Base-by-base conservation (phyloP, 2,329 filamentous ascomycete species). In the Cytospora paraplurivora region DNA sequence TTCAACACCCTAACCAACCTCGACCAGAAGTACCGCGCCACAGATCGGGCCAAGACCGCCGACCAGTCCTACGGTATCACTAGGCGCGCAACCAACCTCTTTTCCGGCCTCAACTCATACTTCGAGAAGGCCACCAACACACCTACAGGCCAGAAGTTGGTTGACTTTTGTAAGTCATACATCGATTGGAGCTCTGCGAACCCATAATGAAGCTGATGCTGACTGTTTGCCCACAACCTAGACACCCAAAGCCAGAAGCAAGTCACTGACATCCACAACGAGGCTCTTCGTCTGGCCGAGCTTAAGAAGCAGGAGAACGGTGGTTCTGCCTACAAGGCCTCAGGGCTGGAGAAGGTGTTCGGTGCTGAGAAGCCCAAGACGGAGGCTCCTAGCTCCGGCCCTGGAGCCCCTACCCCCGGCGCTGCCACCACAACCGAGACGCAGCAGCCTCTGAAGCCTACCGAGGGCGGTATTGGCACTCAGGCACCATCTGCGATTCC, bases 81-180 rank as follows among this genome's bases (percentile, higher is more conserved):
- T 61, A 83, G 88, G 70, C 90, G 89, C 73, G 92, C 91, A 67
- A 85, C 81, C 72, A 84, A 78, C 64, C 74, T 88, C 65, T 78
- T 85, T 65, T 82, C 82, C 50, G 90, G 92, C 38, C 75, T 98
- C 66, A 82, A 82, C 76, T 92, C 89, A 13, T 99, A 98, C 85
- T 98, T 97, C 74, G 94, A 98, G 79, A 96, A 96, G 84, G 94
- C 94, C 2, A 81, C 88, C 63, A 89, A 84, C 74, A 96, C 93
- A 0, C 92, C 93, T 11, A 96, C 93, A 1, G 95, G 95, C 70
- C 87, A 93, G 81, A 92, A 90, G 78, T 80, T 99, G 66, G 90
- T 91, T 70, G 82, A 88, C 67, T 99, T 99, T 80, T 99, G 64
- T 66, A 64, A 38, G 64, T 61, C 11, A 34, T n/a, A 37, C 19